phyloP scores from a whole-genome alignment of 148 eudicot genomes.

The Fagopyrum homotropicum region DNA sequence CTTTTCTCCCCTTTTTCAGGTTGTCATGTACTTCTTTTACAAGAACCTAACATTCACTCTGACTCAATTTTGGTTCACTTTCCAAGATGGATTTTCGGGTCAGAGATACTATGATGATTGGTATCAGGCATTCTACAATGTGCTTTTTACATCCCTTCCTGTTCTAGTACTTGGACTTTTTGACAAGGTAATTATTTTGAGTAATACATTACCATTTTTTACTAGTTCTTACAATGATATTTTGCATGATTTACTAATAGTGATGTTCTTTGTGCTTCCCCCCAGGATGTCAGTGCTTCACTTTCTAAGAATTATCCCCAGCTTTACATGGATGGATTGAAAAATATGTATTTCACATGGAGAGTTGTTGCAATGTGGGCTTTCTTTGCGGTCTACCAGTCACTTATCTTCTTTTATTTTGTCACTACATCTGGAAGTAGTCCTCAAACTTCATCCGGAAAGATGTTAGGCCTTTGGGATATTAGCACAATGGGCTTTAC shows the following conservation, averaged over 20 bases:
- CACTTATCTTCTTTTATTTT: conserved; percentile 69
- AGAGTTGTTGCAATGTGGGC: conserved; percentile 72
- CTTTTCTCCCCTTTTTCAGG: conserved; percentile 39
- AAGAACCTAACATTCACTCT: conserved; percentile 90
- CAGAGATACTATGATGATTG: conserved; percentile 99
- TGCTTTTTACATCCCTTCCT: conserved; percentile 85
- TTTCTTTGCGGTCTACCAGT: conserved; percentile 75
- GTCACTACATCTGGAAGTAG: conserved; percentile 45
- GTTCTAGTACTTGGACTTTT: conserved; percentile 85
- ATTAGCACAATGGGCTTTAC: conserved; percentile 93
- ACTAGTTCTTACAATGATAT: background rate
- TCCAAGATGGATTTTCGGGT: conserved; percentile 90
- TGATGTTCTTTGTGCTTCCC: conserved; percentile 1
- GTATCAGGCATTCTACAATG: conserved; percentile 94
- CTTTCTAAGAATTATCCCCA: conserved; percentile 91
- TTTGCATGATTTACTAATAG: background rate
- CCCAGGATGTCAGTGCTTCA: conserved; percentile 82
- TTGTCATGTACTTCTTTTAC: conserved; percentile 87
- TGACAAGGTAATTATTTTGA: conserved; percentile 60
- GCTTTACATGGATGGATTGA: conserved; percentile 86
- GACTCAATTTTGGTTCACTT: conserved; percentile 98
- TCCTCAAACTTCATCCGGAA: conserved; percentile 74
- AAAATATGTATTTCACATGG: conserved; percentile 69
- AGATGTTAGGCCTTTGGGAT: conserved; percentile 95
- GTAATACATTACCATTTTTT: background rate